Conservation (phyloP, 768 basidiomycete species). For the Leccinum rimulosum region DNA sequence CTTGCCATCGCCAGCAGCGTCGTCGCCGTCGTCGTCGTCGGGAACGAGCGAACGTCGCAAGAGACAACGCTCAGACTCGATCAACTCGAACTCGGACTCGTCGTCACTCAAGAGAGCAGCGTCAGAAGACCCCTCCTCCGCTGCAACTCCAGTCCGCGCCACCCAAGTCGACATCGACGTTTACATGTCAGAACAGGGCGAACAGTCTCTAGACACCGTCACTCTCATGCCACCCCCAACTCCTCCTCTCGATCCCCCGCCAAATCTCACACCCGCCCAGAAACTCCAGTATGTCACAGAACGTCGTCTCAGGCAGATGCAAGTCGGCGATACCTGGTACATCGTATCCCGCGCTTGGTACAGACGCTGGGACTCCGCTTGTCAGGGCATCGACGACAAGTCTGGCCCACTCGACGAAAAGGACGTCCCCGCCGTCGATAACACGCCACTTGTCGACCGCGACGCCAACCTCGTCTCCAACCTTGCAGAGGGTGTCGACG, state of each 20-base stretch:
- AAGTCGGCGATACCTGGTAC: constrained; percentile 75
- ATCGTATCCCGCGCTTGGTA: constrained; percentile 72
- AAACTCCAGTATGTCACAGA: constrained; percentile 52
- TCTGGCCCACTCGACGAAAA: constrained; percentile 58
- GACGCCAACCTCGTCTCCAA: constrained; percentile 43
- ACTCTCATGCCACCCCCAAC: constrained; percentile 26
- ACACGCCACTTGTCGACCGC: constrained; percentile 58
- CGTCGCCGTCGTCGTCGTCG: constrained; percentile 33
- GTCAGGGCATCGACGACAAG: constrained; percentile 67
- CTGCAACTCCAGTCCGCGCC: constrained; percentile 35
- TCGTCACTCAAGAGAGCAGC: constrained; percentile 79
- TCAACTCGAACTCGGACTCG: constrained; percentile 54
- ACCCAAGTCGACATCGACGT: constrained; percentile 59
- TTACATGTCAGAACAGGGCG: constrained; percentile 62
- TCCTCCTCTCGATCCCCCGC: constrained; percentile 22
- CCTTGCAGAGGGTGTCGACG: constrained; percentile 61
- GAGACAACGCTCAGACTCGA: constrained; percentile 72
- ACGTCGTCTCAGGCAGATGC: constrained; percentile 48
- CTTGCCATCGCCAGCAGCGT: constrained; percentile 40
- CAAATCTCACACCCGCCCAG: constrained; percentile 37
- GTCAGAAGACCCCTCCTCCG: constrained; percentile 57
- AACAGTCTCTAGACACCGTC: constrained; percentile 25
- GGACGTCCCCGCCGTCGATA: constrained; percentile 74
- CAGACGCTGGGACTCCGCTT: constrained; percentile 71
- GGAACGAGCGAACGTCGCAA: constrained; percentile 50